phyloP scores from a whole-genome alignment of 768 basidiomycete species.

The Lactarius psammicola region DNA sequence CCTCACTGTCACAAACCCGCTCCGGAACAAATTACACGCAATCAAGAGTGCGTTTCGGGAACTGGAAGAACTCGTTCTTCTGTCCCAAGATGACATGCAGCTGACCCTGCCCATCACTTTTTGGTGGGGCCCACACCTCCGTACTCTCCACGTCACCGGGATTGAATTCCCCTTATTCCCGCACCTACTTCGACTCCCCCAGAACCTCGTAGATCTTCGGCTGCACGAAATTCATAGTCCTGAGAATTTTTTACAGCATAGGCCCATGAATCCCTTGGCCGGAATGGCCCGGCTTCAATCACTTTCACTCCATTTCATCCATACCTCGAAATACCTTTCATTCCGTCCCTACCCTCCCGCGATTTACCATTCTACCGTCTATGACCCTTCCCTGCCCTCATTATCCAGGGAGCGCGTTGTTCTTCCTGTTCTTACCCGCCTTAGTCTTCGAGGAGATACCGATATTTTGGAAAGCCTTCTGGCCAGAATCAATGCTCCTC shows the following conservation, averaged over 20 bases:
- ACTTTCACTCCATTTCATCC: not conserved
- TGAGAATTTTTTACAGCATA: not conserved
- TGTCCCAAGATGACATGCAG: not conserved
- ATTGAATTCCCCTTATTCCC: accelerated
- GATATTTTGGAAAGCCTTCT: not conserved
- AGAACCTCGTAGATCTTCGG: not conserved
- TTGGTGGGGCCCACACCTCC: not conserved
- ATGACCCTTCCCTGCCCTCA: not conserved
- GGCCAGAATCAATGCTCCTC: not conserved
- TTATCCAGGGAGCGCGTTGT: not conserved
- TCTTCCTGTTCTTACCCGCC: not conserved
- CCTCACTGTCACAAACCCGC: not conserved
- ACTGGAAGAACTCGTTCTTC: not conserved
- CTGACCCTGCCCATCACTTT: not conserved
- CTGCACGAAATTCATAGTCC: not conserved
- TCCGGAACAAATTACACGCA: not conserved
- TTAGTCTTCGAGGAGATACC: not conserved
- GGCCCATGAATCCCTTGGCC: not conserved
- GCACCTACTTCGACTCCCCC: not conserved
- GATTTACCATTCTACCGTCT: no score
- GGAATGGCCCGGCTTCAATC: not conserved
- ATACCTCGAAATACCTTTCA: no score
- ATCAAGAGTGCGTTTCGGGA: not conserved
- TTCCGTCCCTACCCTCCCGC: no score
- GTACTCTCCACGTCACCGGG: not conserved